Base-by-base conservation (phyloP, 495 filamentous ascomycete species). In the Aspergillus olivimuriae region DNA sequence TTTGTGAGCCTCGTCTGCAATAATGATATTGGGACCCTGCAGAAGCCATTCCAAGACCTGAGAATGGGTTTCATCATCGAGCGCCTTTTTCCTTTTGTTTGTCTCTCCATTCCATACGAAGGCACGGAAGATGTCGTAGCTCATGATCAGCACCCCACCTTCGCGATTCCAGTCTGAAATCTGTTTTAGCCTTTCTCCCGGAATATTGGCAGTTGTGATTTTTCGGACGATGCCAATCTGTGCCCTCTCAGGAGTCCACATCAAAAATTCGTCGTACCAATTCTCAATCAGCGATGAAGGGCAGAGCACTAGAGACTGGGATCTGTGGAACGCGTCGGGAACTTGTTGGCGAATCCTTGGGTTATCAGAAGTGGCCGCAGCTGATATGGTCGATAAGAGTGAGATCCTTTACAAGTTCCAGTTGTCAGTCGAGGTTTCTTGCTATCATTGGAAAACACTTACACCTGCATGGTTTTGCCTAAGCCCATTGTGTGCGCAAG, bases 401-500 rank as follows among this genome's bases (percentile, higher is more conserved):
- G 87, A 83, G 47, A 96, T 87, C 9, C 48, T 51, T 42, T 19
- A 12, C 6, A 4, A 6, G 9, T 12, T 43, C 24, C 23, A 16
- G n/a, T 5, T 11, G 24, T 28, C 24, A 28, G 24, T 11, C 5
- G 24, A 28, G 5, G 24, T 28, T 28, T 28, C 5, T 28, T 5
- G 24, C 24, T 5, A 28, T 5, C 11, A 28, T 28, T 17, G 15
- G 18, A 16, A 18, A 7, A 15, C 18, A 78, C 76, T 66, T 62
- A 77, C 69, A 83, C 72, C 56, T 95, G 91, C 78, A 95, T 86
- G 0, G 91, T 95, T 62, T 97, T 97, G 11, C 90, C 90, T 12
- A 97, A 62, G 2, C 90, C 90, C 91, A 95, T 95, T 1, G 87
- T 87, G 57, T 95, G 90, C 2, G 90, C 87, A 21, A 97, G 74